Evolutionary conservation across 1,284 basidiomycete species (phyloP).

Genomic region (Schizophyllum commune): DNA sequence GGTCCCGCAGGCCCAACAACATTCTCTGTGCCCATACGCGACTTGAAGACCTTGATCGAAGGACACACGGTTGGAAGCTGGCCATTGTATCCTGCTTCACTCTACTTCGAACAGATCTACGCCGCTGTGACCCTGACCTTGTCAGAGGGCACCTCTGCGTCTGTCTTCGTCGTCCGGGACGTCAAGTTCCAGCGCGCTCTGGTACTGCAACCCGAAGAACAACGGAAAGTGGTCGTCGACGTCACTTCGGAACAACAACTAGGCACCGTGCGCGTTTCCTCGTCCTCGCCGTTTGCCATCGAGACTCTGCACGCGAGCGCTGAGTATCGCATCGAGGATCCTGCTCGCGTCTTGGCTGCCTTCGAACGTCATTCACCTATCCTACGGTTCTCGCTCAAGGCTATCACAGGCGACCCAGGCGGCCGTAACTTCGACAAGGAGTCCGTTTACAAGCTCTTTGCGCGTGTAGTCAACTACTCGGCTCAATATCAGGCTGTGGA

Average conservation of each 20-base stretch:
- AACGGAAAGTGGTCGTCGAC: slow-evolving; percentile 30
- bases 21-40: slow-evolving; percentile 3
- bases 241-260: not conserved
- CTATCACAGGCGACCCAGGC: slow-evolving; percentile 16
- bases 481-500: slow-evolving; percentile 49
- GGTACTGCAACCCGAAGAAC: slow-evolving; percentile 8
- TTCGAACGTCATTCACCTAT: slow-evolving; percentile 23
- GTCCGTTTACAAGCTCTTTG: slow-evolving; percentile 56
- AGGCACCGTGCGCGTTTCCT: not conserved
- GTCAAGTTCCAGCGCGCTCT: slow-evolving; percentile 7
- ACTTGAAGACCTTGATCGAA: slow-evolving; percentile 40
- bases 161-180: not conserved
- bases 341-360: not conserved
- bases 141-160: slow-evolving; percentile 5
- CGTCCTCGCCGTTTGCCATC: not conserved
- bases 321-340: not conserved
- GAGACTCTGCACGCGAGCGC: not conserved
- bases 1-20: not conserved
- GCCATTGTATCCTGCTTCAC: slow-evolving; percentile 60
- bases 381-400: slow-evolving; percentile 26
- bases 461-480: slow-evolving; percentile 60
- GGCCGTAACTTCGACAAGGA: slow-evolving; percentile 37
- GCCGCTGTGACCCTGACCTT: slow-evolving; percentile 33
- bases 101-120: slow-evolving; percentile 53
- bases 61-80: slow-evolving; percentile 54